Base-by-base conservation (phyloP, 345 rosid species). In the Aquilaria sinensis region DNA sequence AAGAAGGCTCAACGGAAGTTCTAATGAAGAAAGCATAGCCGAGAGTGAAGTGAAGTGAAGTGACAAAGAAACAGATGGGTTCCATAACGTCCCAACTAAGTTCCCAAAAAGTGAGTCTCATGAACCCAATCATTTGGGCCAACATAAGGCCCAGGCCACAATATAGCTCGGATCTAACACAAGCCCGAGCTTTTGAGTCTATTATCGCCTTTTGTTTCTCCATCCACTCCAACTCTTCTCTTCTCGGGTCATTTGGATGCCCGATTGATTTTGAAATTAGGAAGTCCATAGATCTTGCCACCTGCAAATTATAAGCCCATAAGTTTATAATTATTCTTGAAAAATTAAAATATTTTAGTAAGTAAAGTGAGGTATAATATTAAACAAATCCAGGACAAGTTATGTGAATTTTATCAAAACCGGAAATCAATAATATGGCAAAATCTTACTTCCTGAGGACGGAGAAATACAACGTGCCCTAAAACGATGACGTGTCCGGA, bases 81-180 rank as follows among this genome's bases (percentile, higher is more conserved):
- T 93, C 98, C 96, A 93, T 93, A 0, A 93, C 90, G 69, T 93
- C 97, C 98, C 96, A 93, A 12, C 85, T 81, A 5, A 90, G 84
- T 67, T 93, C 98, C 97, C 97, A 88, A 53, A 93, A 93, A 9
- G 97, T 93, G 7, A 93, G 87, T 78, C 97, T 84, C 90, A 93
- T 83, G 84, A 88, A 78, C 15, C 80, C 89, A 9, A 85, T 70
- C 0, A 92, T 90, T 71, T 93, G 96, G 10, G 62, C 70, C 53
- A 58, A 61, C 10, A 85, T 1, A 61, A 81, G 77, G 9, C 85
- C 89, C 9, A 89, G 78, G 4, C 97, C 96, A 14, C 86, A 67
- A 65, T 73, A 86, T 4, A 93, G 79, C 70, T 93, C 98, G 0
- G 82, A 57, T 12, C 84, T 73, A 33, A 88, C 98, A 46, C 55